A percentile compares a stretch with the other conserved stretches of the same genome.
Evolutionary conservation across 495 filamentous ascomycete species (phyloP).

Genomic region (Usnea hakonensis): DNA sequence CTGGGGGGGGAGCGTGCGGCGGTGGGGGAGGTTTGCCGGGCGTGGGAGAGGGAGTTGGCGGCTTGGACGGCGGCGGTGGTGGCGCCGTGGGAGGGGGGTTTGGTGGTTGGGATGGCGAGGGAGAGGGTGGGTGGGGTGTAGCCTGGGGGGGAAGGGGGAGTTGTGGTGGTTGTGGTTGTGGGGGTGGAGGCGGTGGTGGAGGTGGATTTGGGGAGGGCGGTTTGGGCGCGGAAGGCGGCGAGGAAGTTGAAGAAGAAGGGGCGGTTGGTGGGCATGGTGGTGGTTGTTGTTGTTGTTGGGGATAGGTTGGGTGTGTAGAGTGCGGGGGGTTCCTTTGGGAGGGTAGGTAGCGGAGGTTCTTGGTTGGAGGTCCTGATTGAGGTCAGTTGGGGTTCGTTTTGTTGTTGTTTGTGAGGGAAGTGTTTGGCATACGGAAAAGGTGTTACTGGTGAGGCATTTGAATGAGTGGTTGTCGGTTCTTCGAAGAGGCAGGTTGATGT

Average conservation of each 20-base stretch:
- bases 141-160: conserved; percentile 25
- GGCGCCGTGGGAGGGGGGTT: conserved; percentile 17
- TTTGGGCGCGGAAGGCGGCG: conserved; percentile 67
- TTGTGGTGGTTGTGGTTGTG: conserved; percentile 22
- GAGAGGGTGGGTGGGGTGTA: conserved; percentile 15
- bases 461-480: neutral
- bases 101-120: conserved; percentile 31
- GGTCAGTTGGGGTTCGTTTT: neutral
- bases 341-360: neutral
- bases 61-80: conserved; percentile 40
- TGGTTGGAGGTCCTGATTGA: neutral
- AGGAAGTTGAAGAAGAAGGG: conserved; percentile 84
- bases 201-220: conserved; percentile 24
- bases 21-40: conserved; percentile 23
- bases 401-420: neutral
- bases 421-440: neutral
- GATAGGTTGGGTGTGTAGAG: neutral
- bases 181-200: conserved; percentile 24
- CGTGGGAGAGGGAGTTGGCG: conserved; percentile 29
- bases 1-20: conserved; percentile 29
- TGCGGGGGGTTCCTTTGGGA: neutral
- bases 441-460: conserved; percentile 9
- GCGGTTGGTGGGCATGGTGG: conserved; percentile 62
- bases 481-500: neutral
- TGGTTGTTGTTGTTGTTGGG: conserved; percentile 6